A percentile compares a stretch with the other conserved stretches of the same genome.
phyloP scores from a whole-genome alignment of 1,139 yeast species.

The Suhomyces guaymorum region DNA sequence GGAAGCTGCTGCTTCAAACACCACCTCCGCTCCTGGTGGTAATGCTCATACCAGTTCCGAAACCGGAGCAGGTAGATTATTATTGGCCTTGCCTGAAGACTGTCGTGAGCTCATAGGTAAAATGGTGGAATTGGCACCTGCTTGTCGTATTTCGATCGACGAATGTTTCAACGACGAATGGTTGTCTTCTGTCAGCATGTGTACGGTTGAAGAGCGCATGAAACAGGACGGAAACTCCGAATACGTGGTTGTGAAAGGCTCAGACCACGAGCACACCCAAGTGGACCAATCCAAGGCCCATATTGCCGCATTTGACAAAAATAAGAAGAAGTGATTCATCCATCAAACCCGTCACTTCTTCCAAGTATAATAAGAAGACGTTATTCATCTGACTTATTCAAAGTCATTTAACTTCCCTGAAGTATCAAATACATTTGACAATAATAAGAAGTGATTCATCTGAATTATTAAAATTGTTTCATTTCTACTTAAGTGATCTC shows the following conservation, averaged over 20 bases:
- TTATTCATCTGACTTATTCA: too few species aligned
- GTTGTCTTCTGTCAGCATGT: constrained; percentile 66
- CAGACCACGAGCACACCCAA: constrained; percentile 77
- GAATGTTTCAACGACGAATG: constrained; percentile 81
- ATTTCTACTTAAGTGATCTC: too few species aligned
- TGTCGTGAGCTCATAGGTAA: constrained; percentile 64
- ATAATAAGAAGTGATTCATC: too few species aligned
- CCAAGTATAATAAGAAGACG: too few species aligned
- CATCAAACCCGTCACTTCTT: constrained; percentile 3
- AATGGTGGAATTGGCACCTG: constrained; percentile 83
- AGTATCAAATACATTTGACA: too few species aligned
- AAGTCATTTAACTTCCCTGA: too few species aligned
- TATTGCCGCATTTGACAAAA: constrained; percentile 87
- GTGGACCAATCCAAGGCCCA: constrained; percentile 95
- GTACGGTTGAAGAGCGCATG: constrained; percentile 53
- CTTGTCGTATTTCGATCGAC: constrained; percentile 80
- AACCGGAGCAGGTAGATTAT: constrained; percentile 68
- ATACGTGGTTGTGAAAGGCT: constrained; percentile 40
- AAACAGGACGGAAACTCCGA: constrained; percentile 34
- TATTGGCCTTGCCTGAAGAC: constrained; percentile 69
- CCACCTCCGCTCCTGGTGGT: constrained; percentile 31
- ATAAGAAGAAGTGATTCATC: constrained; percentile 48
- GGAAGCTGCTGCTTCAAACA: constrained; percentile 1
- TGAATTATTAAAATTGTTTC: too few species aligned
- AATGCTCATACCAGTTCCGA: constrained; percentile 56